Conservation (phyloP, 1,284 basidiomycete species). For the Anthracocystis walkeri region DNA sequence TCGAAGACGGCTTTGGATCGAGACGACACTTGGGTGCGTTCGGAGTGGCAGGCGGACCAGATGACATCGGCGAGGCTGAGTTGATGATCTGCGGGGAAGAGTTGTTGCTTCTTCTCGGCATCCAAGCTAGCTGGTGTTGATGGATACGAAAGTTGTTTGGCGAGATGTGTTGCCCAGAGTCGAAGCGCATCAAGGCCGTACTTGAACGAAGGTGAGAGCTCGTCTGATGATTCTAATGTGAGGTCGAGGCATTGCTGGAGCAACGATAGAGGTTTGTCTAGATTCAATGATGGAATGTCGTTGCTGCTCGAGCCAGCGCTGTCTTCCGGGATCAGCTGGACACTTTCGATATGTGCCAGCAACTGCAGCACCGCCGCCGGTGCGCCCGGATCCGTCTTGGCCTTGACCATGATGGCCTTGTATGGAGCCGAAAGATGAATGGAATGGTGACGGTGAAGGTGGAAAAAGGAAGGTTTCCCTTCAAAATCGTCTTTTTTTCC, state of each 20-base stretch:
- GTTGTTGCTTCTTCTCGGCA: slow-evolving; percentile 8
- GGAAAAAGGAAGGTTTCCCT: background rate
- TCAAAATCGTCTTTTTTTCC: slow-evolving; percentile 6
- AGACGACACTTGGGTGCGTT: slow-evolving; percentile 39
- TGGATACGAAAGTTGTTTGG: slow-evolving; percentile 11
- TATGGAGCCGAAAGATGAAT: background rate
- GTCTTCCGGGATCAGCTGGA: slow-evolving; percentile 9
- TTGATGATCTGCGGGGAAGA: slow-evolving; percentile 38
- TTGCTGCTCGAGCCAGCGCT: slow-evolving; percentile 29
- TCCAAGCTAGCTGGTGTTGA: slow-evolving; percentile 9
- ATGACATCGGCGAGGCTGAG: slow-evolving; percentile 41
- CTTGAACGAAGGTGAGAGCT: slow-evolving; percentile 48
- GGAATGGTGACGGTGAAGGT: slow-evolving; percentile 7
- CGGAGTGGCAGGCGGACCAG: slow-evolving; percentile 49
- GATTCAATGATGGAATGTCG: slow-evolving; percentile 3
- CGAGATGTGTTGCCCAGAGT: slow-evolving; percentile 35
- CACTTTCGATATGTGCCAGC: slow-evolving; percentile 32
- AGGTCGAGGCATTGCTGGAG: slow-evolving; percentile 41
- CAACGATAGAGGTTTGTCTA: slow-evolving; percentile 29
- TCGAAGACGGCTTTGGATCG: slow-evolving; percentile 43
- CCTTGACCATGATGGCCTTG: slow-evolving; percentile 36
- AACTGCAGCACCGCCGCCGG: slow-evolving; percentile 41
- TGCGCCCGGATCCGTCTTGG: slow-evolving; percentile 45
- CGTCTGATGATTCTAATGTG: slow-evolving; percentile 24
- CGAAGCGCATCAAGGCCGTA: slow-evolving; percentile 47